Base-by-base conservation (phyloP, 148 eudicot genomes). In the Spergularia bocconei region DNA sequence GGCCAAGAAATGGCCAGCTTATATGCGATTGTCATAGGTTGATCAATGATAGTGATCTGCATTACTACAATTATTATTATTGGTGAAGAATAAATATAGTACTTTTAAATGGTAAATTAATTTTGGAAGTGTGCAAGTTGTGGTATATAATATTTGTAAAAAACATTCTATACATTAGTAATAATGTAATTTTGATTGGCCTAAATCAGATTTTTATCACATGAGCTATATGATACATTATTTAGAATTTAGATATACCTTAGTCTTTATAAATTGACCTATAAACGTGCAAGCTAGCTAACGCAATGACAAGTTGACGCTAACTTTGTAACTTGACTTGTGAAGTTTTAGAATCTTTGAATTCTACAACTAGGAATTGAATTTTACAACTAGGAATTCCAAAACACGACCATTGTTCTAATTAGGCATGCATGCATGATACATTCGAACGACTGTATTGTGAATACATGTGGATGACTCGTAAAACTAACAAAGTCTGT, bases 1-100 rank as follows among this genome's bases (percentile, higher is more conserved):
- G 82, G 82, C 0, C 14, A 71, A 79, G 55, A 79, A 70, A 80
- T 75, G 79, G 82, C 82, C 82, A 80, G 82, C 82, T 56, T 75
- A 64, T 29, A 69, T 54, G 23, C 57, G 48, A 68, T 69, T 75
- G 74, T 70, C 71, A 68, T n/a, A 62, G 21, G 47, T 47, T 29
- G 61, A 79, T 51, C 38, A 67, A 29, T 29, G 36, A 29, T 29
- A 29, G 2, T 13, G 54, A 20, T 55, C 69, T 52, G 61, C 33
- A 33, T 6, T 23, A 21, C 13, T 15, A 63, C 19, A 5, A 72
- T 36, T 23, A 61, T 54, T 23, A 61, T 54, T n/a, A 13, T 7
- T 25, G 20, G 13, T 29, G 20, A 19, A 52, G n/a, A 52, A 20
- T 63, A 23, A 63, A 52, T 63, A 13, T 71, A 21, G 5, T 33